Conservation (phyloP, 148 eudicot genomes). For the Heliamphora exappendiculata region DNA sequence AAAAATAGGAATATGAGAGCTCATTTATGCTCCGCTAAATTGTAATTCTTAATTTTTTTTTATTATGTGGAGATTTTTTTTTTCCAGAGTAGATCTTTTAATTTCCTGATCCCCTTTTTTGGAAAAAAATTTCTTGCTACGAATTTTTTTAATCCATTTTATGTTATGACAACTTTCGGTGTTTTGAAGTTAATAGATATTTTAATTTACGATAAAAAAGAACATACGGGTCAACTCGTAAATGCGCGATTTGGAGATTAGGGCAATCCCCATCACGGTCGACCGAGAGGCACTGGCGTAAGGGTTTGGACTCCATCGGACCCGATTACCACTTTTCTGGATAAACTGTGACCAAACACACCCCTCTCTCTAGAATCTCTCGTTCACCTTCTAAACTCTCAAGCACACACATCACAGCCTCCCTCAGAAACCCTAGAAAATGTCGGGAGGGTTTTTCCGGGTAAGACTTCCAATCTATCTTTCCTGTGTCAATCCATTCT, state of each 20-base stretch:
- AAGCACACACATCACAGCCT: neutral
- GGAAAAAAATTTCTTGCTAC: too few relatives aligned
- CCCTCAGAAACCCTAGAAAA: conserved; percentile 69
- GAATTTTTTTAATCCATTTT: too few relatives aligned
- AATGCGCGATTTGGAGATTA: neutral
- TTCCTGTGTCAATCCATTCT: too few relatives aligned
- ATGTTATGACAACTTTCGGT: too few relatives aligned
- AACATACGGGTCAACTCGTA: neutral
- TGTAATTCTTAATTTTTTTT: too few relatives aligned
- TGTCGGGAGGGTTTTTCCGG: conserved; percentile 99
- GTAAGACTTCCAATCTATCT: conserved; percentile 22
- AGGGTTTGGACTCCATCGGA: neutral
- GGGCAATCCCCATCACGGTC: neutral
- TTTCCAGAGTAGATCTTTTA: too few relatives aligned
- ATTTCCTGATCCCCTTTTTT: too few relatives aligned
- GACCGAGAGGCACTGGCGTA: neutral
- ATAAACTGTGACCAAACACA: neutral
- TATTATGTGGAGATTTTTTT: too few relatives aligned
- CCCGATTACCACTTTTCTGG: neutral
- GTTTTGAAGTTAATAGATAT: too few relatives aligned
- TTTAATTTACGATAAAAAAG: too few relatives aligned
- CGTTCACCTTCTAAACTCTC: conserved; percentile 3
- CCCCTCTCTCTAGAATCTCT: neutral
- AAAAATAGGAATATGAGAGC: too few relatives aligned
- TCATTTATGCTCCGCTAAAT: too few relatives aligned